Evolutionary conservation across 192 early-diverging fungal species (phyloP).

Genomic region (Coemansia sp.): DNA sequence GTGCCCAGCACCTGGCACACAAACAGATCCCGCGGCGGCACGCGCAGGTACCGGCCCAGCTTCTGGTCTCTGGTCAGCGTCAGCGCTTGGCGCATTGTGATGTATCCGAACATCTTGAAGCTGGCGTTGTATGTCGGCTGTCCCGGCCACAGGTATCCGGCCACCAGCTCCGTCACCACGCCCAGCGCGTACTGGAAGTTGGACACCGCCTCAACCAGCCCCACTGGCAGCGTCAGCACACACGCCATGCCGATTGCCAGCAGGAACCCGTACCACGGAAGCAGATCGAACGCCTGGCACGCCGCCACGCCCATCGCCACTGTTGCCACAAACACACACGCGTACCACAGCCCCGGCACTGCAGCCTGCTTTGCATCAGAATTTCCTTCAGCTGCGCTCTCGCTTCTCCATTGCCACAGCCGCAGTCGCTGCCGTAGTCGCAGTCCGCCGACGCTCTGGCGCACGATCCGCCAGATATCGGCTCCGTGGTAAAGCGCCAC

Average conservation of each 20-base stretch:
- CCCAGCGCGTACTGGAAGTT: constrained; percentile 73
- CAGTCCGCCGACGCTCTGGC: constrained; percentile 37
- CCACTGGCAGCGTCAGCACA: constrained; percentile 72
- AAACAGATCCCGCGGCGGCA: constrained; percentile 76
- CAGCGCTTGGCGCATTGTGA: constrained; percentile 69
- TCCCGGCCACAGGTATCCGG: constrained; percentile 74
- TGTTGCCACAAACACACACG: constrained; percentile 20
- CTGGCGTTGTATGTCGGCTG: constrained; percentile 73
- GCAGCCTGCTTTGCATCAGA: constrained; percentile 17
- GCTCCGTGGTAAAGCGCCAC: constrained; percentile 61
- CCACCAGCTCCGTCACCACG: constrained; percentile 78
- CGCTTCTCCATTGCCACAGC: background rate
- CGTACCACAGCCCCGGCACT: constrained; percentile 72
- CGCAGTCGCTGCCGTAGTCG: constrained; percentile 57
- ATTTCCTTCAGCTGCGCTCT: background rate
- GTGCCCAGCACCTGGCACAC: constrained; percentile 72
- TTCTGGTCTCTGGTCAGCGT: constrained; percentile 65
- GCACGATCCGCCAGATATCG: constrained; percentile 59
- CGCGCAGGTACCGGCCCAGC: constrained; percentile 70
- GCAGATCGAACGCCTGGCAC: constrained; percentile 30
- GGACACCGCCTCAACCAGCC: constrained; percentile 72
- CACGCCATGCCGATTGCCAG: constrained; percentile 58
- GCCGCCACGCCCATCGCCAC: constrained; percentile 33
- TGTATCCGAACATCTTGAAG: constrained; percentile 83
- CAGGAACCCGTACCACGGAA: constrained; percentile 69